Percentiles rank a stretch among this genome's conserved stretches.
phyloP scores from a whole-genome alignment of 805 yeast species.

The Barnettozyma botsteinii region DNA sequence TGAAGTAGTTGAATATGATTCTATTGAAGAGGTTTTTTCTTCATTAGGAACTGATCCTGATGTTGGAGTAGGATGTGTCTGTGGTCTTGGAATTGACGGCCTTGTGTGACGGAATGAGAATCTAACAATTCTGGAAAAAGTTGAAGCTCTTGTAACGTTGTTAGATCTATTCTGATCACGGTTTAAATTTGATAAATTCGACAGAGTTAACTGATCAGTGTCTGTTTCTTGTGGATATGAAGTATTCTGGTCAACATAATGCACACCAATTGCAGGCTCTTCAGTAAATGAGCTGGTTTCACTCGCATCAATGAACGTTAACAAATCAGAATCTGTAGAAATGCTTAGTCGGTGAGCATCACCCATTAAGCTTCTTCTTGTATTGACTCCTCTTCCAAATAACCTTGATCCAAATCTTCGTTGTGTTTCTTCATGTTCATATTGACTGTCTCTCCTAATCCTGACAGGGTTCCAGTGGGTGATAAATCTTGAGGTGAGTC shows the following conservation, averaged over 20 bases:
- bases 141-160: background rate
- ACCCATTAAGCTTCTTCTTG: background rate
- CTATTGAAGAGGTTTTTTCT: background rate
- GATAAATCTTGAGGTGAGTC: background rate
- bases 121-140: constrained; percentile 4
- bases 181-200: too few relatives aligned
- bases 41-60: background rate
- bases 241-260: too few relatives aligned
- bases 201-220: too few relatives aligned
- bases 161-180: too few relatives aligned
- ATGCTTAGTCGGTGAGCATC: background rate
- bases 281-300: background rate
- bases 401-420: background rate
- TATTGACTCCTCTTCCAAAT: background rate
- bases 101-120: constrained; percentile 5
- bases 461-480: constrained; percentile 7
- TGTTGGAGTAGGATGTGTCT: constrained; percentile 3
- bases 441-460: constrained; percentile 7
- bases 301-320: background rate
- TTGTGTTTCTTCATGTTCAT: background rate
- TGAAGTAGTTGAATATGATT: background rate
- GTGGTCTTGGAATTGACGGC: background rate
- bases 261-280: background rate
- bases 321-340: background rate
- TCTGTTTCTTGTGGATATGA: too few relatives aligned